These are phyloP conservation scores for Botrytis squamosa DNA, from an alignment of 2,329 filamentous ascomycete species.

Conservation along the genomic window DNA sequence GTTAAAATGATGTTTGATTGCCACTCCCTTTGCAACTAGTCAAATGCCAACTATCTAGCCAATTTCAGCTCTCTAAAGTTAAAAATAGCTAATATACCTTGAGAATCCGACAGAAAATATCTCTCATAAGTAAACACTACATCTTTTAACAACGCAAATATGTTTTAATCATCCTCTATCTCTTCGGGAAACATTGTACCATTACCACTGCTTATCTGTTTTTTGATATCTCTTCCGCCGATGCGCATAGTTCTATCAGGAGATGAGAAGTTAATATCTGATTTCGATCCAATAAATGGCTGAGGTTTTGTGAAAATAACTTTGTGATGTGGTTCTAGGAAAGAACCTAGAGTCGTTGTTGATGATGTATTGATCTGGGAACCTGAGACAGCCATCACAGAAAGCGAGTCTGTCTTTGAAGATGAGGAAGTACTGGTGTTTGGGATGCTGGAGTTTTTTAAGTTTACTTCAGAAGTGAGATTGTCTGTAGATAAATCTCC, in stretches of 20 bases:
- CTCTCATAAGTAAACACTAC: not conserved
- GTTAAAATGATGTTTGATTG: not conserved
- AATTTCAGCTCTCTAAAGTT: not conserved
- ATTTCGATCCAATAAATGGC: not conserved
- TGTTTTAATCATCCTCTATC: conserved; percentile 13
- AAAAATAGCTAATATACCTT: not conserved
- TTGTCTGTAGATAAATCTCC: not conserved
- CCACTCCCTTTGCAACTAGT: not conserved
- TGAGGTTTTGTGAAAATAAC: conserved; percentile 13
- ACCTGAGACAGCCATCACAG: conserved; percentile 13
- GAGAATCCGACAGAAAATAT: not conserved
- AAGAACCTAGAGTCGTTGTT: not conserved
- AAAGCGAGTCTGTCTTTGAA: conserved; percentile 11
- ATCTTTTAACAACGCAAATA: not conserved
- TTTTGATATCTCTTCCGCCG: not conserved
- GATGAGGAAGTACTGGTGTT: not conserved
- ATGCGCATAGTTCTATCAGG: not conserved
- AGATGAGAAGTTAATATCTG: not conserved
- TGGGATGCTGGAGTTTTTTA: not conserved
- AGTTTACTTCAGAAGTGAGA: not conserved
- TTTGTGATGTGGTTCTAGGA: not conserved
- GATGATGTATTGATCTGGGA: not conserved
- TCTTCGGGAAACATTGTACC: not conserved
- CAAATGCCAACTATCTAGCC: not conserved
- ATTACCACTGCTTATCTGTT: not conserved